A percentile compares a stretch with the other conserved stretches of the same genome.
phyloP scores from a whole-genome alignment of 352 stramenopile species.

The Phytopythium helicoides region DNA sequence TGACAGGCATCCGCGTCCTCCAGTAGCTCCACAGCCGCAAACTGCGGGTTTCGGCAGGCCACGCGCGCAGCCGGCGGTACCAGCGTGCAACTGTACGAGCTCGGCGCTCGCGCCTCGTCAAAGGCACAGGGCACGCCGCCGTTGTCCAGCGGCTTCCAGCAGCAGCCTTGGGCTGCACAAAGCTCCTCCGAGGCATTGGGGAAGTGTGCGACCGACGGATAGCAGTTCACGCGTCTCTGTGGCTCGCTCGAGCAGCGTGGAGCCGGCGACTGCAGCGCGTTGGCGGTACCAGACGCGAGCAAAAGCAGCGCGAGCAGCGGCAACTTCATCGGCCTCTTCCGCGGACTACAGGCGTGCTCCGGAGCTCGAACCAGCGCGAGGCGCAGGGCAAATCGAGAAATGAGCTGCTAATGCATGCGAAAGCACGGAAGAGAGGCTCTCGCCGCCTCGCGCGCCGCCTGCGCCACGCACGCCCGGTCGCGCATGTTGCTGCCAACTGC shows the following conservation, averaged over 20 bases:
- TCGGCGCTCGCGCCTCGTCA: constrained; percentile 21
- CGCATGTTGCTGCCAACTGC: no score
- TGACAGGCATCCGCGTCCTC: constrained; percentile 34
- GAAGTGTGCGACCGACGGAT: constrained; percentile 56
- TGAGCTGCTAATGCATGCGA: no score
- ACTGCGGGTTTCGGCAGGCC: constrained; percentile 76
- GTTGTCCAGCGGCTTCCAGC: constrained; percentile 69
- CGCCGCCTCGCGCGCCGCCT: no score
- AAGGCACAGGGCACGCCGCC: constrained; percentile 64
- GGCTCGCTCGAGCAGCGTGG: constrained; percentile 27
- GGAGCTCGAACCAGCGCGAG: no score
- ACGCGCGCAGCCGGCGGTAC: constrained; percentile 47
- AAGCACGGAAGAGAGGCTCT: no score
- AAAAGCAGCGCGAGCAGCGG: constrained; percentile 4
- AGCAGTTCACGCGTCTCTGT: constrained; percentile 60
- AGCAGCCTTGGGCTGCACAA: constrained; percentile 82
- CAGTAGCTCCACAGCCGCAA: constrained; percentile 22
- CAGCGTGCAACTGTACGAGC: constrained; percentile 17
- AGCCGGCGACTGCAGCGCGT: constrained; percentile 15
- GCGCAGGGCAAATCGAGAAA: not conserved
- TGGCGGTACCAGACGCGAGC: constrained; percentile 8
- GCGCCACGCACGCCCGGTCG: no score
- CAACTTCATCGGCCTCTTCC: not conserved
- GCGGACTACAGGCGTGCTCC: no score
- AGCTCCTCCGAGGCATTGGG: constrained; percentile 70